Percentiles rank a stretch among this genome's conserved stretches.
Evolutionary conservation across 352 stramenopile genomes (phyloP).

Genomic region (Phytopythium cucurbitacearum): DNA sequence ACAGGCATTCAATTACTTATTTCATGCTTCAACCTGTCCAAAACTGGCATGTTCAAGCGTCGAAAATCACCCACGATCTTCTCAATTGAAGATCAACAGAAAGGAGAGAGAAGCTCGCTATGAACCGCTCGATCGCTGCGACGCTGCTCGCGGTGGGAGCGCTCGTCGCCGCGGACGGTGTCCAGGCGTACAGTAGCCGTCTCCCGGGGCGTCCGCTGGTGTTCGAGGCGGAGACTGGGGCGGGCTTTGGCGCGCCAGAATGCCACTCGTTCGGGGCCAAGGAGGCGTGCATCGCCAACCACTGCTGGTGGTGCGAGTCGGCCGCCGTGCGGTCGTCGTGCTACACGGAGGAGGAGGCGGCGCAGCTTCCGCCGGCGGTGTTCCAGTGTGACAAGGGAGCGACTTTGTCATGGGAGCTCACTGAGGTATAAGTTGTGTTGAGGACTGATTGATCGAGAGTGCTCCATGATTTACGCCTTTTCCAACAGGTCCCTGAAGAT

Average conservation of each 20-base stretch:
- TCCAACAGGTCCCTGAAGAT: constrained; percentile 16
- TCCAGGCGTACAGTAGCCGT: not conserved
- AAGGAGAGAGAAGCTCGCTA: not conserved
- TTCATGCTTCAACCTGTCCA: not conserved
- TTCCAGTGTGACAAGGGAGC: constrained; percentile 62
- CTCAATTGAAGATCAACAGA: constrained; percentile 1
- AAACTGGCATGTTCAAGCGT: not conserved
- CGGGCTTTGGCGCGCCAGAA: constrained; percentile 11
- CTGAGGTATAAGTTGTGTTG: constrained; percentile 3
- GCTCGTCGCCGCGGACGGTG: not conserved
- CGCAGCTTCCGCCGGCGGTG: constrained; percentile 57
- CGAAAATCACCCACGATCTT: not conserved
- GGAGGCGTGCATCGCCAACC: constrained; percentile 39
- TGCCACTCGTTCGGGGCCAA: constrained; percentile 53
- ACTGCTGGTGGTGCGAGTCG: constrained; percentile 75
- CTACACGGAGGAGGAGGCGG: constrained; percentile 65
- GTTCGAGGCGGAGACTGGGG: constrained; percentile 17
- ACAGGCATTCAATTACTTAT: not conserved
- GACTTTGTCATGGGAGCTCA: constrained; percentile 30
- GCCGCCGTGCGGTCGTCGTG: constrained; percentile 78
- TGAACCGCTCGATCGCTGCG: constrained; percentile 1
- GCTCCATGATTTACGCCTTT: not conserved
- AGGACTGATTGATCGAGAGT: not conserved
- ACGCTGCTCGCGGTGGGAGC: constrained; percentile 4
- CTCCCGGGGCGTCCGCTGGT: constrained; percentile 15